phyloP scores from a whole-genome alignment of 2,329 filamentous ascomycete species.

The Arthroderma sp. region DNA sequence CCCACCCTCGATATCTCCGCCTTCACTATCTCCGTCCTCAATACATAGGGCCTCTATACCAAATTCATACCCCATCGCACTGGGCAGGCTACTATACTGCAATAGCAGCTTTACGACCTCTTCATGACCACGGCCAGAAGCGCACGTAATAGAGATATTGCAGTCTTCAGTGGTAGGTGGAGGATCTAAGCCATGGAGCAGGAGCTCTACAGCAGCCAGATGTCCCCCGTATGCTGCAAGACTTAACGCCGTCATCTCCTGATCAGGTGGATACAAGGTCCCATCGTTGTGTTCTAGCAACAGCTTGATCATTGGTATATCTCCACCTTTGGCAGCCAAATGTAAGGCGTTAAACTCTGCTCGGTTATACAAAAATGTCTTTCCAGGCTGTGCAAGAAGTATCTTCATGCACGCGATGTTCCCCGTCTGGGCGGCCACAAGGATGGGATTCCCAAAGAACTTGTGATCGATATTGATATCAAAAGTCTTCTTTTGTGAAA shows the following conservation, averaged over 20 bases:
- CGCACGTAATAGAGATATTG: neutral
- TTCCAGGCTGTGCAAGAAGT: neutral
- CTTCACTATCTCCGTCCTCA: neutral
- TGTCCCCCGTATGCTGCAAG: neutral
- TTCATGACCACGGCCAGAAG: neutral
- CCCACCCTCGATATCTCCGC: neutral
- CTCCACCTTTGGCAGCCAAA: neutral
- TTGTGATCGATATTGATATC: neutral
- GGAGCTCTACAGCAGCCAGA: neutral
- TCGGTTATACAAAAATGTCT: neutral
- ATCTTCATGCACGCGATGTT: neutral
- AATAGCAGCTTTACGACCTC: neutral
- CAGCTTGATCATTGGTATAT: neutral
- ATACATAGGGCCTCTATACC: neutral
- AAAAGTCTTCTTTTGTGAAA: neutral
- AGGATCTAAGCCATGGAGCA: neutral
- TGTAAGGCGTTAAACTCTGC: neutral
- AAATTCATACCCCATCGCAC: neutral
- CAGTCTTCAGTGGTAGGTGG: neutral
- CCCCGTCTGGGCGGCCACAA: neutral
- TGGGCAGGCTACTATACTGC: neutral
- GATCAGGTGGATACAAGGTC: neutral
- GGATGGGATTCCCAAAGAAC: neutral
- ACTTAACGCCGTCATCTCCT: neutral
- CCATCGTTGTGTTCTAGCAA: neutral